These are phyloP conservation scores for Pleurotus ostreatus DNA, from an alignment of 768 basidiomycete species.

Conservation along the genomic window DNA sequence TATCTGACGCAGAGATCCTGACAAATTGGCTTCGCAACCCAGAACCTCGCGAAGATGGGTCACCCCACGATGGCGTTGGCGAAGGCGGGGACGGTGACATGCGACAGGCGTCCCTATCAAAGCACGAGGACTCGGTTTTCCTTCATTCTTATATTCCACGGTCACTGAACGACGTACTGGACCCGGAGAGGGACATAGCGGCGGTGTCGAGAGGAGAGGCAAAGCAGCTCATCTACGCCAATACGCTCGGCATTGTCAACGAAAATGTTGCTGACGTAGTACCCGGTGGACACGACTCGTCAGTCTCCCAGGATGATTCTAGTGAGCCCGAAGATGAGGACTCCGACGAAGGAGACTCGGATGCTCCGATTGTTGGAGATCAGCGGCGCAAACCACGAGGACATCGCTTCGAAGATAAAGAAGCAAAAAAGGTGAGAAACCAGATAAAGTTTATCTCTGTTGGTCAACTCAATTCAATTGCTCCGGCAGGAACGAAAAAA, in stretches of 20 bases:
- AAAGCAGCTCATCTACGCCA: conserved; percentile 76
- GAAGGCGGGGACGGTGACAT: conserved; percentile 18
- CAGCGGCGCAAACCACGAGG: conserved; percentile 68
- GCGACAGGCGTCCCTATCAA: conserved; percentile 23
- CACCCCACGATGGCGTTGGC: conserved; percentile 1
- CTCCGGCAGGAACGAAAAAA: conserved; percentile 82
- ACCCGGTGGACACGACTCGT: conserved; percentile 12
- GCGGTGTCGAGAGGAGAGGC: conserved; percentile 68
- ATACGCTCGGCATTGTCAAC: conserved; percentile 76
- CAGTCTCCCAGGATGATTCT: conserved; percentile 15
- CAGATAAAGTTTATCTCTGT: not conserved
- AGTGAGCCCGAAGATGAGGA: conserved; percentile 23
- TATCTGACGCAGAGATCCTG: conserved; percentile 30
- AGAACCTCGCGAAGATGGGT: conserved; percentile 8
- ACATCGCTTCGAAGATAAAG: conserved; percentile 89
- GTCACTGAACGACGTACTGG: conserved; percentile 86
- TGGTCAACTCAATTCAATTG: not conserved
- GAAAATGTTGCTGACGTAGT: conserved; percentile 18
- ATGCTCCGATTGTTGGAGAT: conserved; percentile 21
- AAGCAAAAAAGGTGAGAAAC: conserved; percentile 75
- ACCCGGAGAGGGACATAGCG: conserved; percentile 91
- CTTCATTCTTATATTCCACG: conserved; percentile 90
- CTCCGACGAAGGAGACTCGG: conserved; percentile 27
- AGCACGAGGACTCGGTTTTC: conserved; percentile 87
- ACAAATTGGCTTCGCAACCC: conserved; percentile 45